Conservation (phyloP, 2,329 filamentous ascomycete genomes). For the Venturia oleaginea region DNA sequence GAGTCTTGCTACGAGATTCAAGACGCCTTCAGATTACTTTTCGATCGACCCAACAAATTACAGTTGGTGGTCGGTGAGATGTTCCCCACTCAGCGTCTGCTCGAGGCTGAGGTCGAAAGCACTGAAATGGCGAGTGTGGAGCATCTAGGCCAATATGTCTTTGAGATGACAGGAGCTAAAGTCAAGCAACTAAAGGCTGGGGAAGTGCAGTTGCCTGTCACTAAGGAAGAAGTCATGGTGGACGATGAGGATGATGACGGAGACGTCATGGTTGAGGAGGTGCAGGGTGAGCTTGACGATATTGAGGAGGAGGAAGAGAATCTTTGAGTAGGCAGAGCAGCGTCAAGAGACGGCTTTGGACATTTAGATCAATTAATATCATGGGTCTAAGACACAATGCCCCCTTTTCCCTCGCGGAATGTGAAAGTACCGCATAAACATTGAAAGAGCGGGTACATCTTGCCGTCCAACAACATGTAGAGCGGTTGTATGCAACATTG, state of each 20-base stretch:
- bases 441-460: too few species aligned
- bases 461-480: too few species aligned
- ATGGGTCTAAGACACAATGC: not conserved
- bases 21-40: conserved; percentile 71
- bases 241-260: conserved; percentile 20
- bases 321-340: not conserved
- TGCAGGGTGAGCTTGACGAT: conserved; percentile 4
- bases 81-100: conserved; percentile 56
- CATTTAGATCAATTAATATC: not conserved
- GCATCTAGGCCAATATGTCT: conserved; percentile 92
- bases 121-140: conserved; percentile 83
- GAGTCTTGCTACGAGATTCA: conserved; percentile 81
- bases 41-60: conserved; percentile 72
- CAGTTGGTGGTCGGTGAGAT: conserved; percentile 77
- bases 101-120: conserved; percentile 35
- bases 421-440: too few species aligned
- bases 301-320: conserved; percentile 9
- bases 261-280: conserved; percentile 12
- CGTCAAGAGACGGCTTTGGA: not conserved
- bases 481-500: too few species aligned
- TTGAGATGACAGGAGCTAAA: conserved; percentile 80
- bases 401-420: not conserved
- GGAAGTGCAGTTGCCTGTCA: not conserved
- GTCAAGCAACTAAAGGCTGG: conserved; percentile 45
- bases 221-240: conserved; percentile 6